phyloP scores from a whole-genome alignment of 331 rosid species.

The Malus hybrid region DNA sequence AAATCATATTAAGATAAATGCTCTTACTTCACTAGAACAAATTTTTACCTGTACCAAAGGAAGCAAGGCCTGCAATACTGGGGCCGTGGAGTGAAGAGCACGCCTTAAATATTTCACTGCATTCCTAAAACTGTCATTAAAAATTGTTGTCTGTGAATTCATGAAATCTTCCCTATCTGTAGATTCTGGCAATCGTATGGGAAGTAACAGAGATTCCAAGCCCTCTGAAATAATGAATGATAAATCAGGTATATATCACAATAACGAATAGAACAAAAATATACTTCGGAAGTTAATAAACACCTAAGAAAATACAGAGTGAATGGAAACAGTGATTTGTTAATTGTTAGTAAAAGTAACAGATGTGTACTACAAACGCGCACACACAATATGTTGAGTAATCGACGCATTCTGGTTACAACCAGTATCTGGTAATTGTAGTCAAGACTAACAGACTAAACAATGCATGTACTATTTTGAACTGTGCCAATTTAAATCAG shows the following conservation, averaged over 20 bases:
- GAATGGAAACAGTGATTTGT: neutral
- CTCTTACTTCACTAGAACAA: neutral
- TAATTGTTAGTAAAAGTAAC: neutral
- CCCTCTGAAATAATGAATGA: conserved; percentile 40
- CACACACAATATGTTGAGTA: neutral
- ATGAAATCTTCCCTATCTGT: conserved; percentile 36
- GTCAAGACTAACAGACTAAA: neutral
- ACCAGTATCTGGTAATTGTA: neutral
- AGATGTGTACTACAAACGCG: neutral
- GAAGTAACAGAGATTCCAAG: conserved; percentile 57
- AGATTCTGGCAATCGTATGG: conserved; percentile 46
- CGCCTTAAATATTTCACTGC: conserved; percentile 49
- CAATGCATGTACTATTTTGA: neutral
- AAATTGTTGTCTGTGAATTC: conserved; percentile 19
- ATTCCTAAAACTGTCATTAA: conserved; percentile 36
- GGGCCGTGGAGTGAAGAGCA: conserved; percentile 46
- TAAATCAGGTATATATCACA: conserved; percentile 3
- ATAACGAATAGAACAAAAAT: conserved; percentile 2
- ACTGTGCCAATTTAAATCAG: neutral
- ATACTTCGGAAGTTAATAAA: neutral
- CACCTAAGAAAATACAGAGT: neutral
- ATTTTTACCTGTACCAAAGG: conserved; percentile 69
- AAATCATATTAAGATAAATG: neutral
- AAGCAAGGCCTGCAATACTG: conserved; percentile 47
- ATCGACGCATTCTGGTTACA: neutral